Percentiles rank a stretch among this genome's conserved stretches.
These are phyloP conservation scores for Syzygium jambos DNA, from an alignment of 345 rosid genomes.

Conservation along the genomic window DNA sequence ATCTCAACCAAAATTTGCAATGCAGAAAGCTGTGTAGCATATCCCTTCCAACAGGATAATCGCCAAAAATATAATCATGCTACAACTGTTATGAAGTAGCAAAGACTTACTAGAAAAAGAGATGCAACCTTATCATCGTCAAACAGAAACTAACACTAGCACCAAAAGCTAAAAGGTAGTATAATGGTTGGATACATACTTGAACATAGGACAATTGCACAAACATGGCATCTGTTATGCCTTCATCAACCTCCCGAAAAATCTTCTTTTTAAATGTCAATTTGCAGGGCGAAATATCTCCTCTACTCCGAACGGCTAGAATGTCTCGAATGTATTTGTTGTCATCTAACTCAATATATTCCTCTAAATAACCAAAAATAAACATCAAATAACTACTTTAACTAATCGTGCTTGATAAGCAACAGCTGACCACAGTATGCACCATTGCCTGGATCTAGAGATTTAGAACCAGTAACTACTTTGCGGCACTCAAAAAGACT, in stretches of 20 bases:
- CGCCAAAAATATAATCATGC: conserved; percentile 87
- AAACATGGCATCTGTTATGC: conserved; percentile 78
- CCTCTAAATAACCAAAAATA: conserved; percentile 40
- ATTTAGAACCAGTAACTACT: conserved; percentile 75
- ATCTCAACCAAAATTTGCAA: conserved; percentile 88
- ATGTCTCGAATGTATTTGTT: conserved; percentile 87
- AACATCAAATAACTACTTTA: neutral
- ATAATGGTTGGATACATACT: conserved; percentile 26
- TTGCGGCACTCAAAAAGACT: conserved; percentile 82
- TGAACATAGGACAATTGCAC: conserved; percentile 85
- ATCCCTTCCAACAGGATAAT: conserved; percentile 97
- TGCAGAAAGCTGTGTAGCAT: conserved; percentile 88
- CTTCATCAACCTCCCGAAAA: conserved; percentile 87
- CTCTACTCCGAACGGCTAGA: conserved; percentile 78
- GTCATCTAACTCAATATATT: conserved; percentile 79
- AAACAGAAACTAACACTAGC: neutral
- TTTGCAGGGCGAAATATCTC: conserved; percentile 80
- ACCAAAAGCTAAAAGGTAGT: neutral
- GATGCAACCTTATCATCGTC: no score
- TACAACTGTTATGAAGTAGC: conserved; percentile 46
- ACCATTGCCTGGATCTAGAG: conserved; percentile 83
- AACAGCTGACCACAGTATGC: conserved; percentile 3
- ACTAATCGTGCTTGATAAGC: neutral
- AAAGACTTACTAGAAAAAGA: conserved; percentile 1
- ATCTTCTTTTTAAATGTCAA: conserved; percentile 73